phyloP scores from a whole-genome alignment of 2,329 filamentous ascomycete genomes.

The Fusarium verticillioides region DNA sequence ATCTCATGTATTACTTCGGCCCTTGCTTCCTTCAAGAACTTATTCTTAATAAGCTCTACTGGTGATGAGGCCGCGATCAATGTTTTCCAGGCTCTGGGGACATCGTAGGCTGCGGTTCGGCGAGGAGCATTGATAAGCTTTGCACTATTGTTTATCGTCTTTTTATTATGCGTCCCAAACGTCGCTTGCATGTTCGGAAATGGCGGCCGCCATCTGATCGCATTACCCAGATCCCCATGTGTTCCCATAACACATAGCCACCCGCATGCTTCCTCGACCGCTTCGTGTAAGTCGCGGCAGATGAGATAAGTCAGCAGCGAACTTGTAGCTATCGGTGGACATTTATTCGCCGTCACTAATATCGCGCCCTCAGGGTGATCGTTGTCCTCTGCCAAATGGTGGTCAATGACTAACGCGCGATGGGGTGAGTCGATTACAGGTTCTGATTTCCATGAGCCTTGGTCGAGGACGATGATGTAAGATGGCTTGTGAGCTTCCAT shows the following conservation, averaged over 20 bases:
- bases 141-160: slow-evolving; percentile 70
- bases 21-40: slow-evolving; percentile 63
- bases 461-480: slow-evolving; percentile 73
- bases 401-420: slow-evolving; percentile 70
- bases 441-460: slow-evolving; percentile 67
- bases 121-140: slow-evolving; percentile 73
- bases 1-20: slow-evolving; percentile 69
- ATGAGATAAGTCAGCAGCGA: slow-evolving; percentile 73
- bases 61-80: slow-evolving; percentile 63
- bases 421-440: slow-evolving; percentile 63
- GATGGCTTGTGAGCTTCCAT: slow-evolving; percentile 63
- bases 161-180: slow-evolving; percentile 71
- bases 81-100: slow-evolving; percentile 69
- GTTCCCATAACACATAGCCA: slow-evolving; percentile 75
- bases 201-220: slow-evolving; percentile 72
- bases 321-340: slow-evolving; percentile 72
- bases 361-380: slow-evolving; percentile 66
- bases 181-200: slow-evolving; percentile 73
- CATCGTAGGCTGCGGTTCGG: slow-evolving; percentile 69
- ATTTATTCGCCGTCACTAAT: slow-evolving; percentile 71
- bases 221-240: slow-evolving; percentile 73
- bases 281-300: slow-evolving; percentile 65
- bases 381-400: slow-evolving; percentile 65
- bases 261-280: slow-evolving; percentile 60
- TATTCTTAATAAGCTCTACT: slow-evolving; percentile 60